Conservation (phyloP, 1,284 basidiomycete species). For the Cutaneotrichosporon sp. region DNA sequence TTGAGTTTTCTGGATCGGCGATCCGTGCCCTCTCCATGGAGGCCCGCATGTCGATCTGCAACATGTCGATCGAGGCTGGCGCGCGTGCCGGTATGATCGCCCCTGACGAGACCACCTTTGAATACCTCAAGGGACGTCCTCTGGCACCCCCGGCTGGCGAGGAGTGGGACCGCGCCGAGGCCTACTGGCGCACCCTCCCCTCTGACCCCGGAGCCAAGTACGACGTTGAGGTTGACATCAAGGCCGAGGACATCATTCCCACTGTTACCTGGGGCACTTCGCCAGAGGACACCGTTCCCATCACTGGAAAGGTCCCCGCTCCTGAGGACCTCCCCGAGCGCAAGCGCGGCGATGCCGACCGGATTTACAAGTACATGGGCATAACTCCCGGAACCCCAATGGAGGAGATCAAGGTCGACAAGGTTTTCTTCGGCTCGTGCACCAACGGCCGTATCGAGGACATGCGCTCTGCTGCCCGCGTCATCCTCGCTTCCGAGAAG, state of each 20-base stretch:
- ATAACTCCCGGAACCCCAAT: slow-evolving; percentile 75
- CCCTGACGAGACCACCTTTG: slow-evolving; percentile 85
- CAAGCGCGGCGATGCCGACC: slow-evolving; percentile 70
- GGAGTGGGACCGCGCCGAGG: slow-evolving; percentile 81
- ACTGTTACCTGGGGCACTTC: slow-evolving; percentile 97
- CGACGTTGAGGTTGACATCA: slow-evolving; percentile 79
- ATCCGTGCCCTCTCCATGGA: slow-evolving; percentile 92
- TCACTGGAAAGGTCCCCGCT: slow-evolving; percentile 79
- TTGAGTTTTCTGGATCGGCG: slow-evolving; percentile 88
- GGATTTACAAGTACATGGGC: slow-evolving; percentile 88
- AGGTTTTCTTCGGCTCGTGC: slow-evolving; percentile 95
- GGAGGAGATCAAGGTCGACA: slow-evolving; percentile 81
- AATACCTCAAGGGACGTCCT: slow-evolving; percentile 78
- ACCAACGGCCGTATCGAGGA: slow-evolving; percentile 97
- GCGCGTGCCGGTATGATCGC: slow-evolving; percentile 94
- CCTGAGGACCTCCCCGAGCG: slow-evolving; percentile 64
- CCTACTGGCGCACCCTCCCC: slow-evolving; percentile 81
- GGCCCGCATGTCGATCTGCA: slow-evolving; percentile 93
- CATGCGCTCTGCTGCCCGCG: slow-evolving; percentile 78
- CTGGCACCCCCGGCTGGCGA: slow-evolving; percentile 71
- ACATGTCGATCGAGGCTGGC: slow-evolving; percentile 97
- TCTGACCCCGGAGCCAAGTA: slow-evolving; percentile 85
- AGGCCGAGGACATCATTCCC: slow-evolving; percentile 83
- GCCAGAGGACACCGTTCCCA: slow-evolving; percentile 85
- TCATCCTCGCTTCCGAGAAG: slow-evolving; percentile 57